Evolutionary conservation across 2,329 filamentous ascomycete species (phyloP), one percentile per base, ranked within the genome.

Genomic region (Drechslerella stenobrocha): DNA sequence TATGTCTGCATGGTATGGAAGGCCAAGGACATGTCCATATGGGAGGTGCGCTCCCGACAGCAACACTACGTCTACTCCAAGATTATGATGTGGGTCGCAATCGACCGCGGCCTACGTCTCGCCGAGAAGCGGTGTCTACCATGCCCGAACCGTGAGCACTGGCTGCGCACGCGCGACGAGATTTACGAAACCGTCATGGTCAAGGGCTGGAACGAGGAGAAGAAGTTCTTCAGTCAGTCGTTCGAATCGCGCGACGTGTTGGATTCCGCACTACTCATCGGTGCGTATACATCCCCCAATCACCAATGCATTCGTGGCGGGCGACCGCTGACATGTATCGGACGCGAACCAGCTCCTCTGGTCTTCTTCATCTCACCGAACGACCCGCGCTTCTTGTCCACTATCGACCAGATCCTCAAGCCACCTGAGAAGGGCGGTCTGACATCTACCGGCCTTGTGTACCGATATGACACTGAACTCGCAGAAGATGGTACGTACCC

Each of bases 41-140:
- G 87, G 88, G 88, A 91, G 75, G 87, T 89, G 3, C 83, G 87
- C 40, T 87, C 87, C 70, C 78, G 84, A 73, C 87, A 87, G 74
- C 87, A 90, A 75, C 83, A 89, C 73, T 91, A 90, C 71, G 83
- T 86, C 11, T 91, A 90, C 76, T 88, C 85, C n/a, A 89, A 90
- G 74, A 81, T 91, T 70, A 88, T 90, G 85, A 80, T 91, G 20
- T 91, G 87, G 88, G 88, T 91, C 2, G 87, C 87, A 15, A 84
- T 91, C 70, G 88, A 91, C 74, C 84, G 87, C 3, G 87, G 85
- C 7, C 77, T 90, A 9, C 86, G 88, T 1, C 81, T 90, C 0
- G 80, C 86, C 2, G 87, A 90, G 15, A 91, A 90, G 76, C 80
- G 88, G 56, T 87, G 85, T 72, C 81, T 91, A 20, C 87, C 88